Evolutionary conservation across 2,329 filamentous ascomycete genomes (phyloP), one percentile per base, ranked within the genome.

Genomic region (Myriosclerotinia curreyana): DNA sequence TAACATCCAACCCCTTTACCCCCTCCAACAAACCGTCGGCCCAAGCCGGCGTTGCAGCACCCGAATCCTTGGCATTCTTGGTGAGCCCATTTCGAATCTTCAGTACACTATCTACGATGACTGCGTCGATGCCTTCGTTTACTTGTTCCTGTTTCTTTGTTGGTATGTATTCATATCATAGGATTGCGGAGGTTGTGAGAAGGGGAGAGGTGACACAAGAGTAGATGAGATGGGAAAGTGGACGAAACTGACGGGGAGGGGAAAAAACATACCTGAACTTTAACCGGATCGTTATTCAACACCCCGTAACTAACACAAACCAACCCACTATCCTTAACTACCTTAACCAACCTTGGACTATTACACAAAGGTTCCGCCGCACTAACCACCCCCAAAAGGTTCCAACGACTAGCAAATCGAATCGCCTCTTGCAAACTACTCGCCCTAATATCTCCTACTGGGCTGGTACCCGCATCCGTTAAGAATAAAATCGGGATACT

Each of bases 301-400:
- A 82, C 80, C n/a, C 95, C 95, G 73, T 99, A 99, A 69, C 90
- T 96, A 63, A 98, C 92, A 74, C 95, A 99, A 2, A 99, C 92
- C 66, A 99, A 77, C 6, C 94, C 94, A 58, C 87, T 92, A 77
- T 96, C 92, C 79, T 98, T 98, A 20, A 99, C 93, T 28, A 97
- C 93, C 71, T 85, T 88, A 49, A 99, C 92, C 52, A 99, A 80
- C 36, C 95, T 81, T 1, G 96, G 96, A 72, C 92, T 95, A 71
- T 92, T 88, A 63, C 96, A 91, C 36, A 99, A 83, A 1, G 94
- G 92, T 74, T 93, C 90, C 0, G 92, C 91, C n/a, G 90, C 86
- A 66, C 88, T 89, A 44, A 99, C 95, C 65, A 99, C 89, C 5
- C 95, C 95, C 3, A 98, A 82, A 59, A 99, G 76, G 70, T 97